Evolutionary conservation across 495 filamentous ascomycete species (phyloP).

Genomic region (Evansstolkia leycettana): DNA sequence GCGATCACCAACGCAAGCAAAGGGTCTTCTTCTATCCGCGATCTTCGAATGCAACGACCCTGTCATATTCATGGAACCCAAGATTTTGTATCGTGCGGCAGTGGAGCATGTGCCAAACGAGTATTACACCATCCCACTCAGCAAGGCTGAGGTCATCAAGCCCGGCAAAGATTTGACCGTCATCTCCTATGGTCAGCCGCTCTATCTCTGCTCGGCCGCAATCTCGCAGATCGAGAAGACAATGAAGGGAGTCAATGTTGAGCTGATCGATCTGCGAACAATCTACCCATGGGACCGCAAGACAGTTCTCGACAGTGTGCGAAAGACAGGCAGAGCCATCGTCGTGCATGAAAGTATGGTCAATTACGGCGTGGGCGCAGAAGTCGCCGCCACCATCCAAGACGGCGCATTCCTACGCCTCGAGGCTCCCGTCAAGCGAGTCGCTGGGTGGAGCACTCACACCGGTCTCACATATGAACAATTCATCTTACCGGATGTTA

Average conservation of each 20-base stretch:
- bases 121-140: slow-evolving; percentile 73
- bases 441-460: slow-evolving; percentile 88
- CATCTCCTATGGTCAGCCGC: slow-evolving; percentile 81
- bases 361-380: slow-evolving; percentile 87
- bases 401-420: slow-evolving; percentile 76
- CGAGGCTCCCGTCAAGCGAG: slow-evolving; percentile 83
- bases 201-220: slow-evolving; percentile 77
- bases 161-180: slow-evolving; percentile 75
- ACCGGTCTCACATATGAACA: slow-evolving; percentile 72
- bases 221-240: slow-evolving; percentile 72
- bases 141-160: slow-evolving; percentile 80
- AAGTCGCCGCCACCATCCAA: slow-evolving; percentile 87
- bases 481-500: slow-evolving; percentile 83
- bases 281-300: slow-evolving; percentile 93
- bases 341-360: slow-evolving; percentile 95
- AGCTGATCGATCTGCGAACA: slow-evolving; percentile 85
- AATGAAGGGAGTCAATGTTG: slow-evolving; percentile 57
- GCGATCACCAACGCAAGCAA: slow-evolving; percentile 81
- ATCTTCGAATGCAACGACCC: slow-evolving; percentile 80
- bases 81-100: slow-evolving; percentile 86
- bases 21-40: slow-evolving; percentile 69
- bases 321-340: slow-evolving; percentile 80
- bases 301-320: slow-evolving; percentile 70
- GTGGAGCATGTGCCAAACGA: slow-evolving; percentile 86
- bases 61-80: slow-evolving; percentile 94